Evolutionary conservation across 768 basidiomycete genomes (phyloP).

Genomic region (Mycena amicta): DNA sequence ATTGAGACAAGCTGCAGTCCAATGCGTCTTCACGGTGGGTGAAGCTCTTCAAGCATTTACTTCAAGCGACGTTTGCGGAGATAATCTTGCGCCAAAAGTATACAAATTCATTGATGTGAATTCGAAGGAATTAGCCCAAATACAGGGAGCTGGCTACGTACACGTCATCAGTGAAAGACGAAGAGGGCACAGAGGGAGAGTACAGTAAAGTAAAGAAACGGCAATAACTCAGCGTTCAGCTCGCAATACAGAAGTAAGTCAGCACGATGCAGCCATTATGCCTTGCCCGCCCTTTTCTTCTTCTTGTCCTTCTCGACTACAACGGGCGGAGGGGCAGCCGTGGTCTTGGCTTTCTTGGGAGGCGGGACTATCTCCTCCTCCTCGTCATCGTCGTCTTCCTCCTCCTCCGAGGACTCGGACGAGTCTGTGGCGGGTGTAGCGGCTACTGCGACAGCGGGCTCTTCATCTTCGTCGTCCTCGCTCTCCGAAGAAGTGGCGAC

Average conservation of each 20-base stretch:
- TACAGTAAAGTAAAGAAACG: conserved; percentile 21
- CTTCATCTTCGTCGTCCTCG: conserved; percentile 33
- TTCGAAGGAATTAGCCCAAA: neutral
- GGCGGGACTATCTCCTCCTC: conserved; percentile 26
- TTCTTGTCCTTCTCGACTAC: conserved; percentile 20
- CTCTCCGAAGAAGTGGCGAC: conserved; percentile 28
- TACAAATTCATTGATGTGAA: too few species aligned
- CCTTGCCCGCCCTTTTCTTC: conserved; percentile 35
- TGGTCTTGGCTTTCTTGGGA: conserved; percentile 32
- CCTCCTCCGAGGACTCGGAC: conserved; percentile 2
- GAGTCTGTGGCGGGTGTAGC: conserved; percentile 1
- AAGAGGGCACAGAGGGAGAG: neutral
- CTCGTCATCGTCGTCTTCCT: conserved; percentile 26
- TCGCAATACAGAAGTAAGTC: conserved; percentile 27
- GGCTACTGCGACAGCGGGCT: conserved; percentile 11
- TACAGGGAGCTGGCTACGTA: neutral
- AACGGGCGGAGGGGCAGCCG: conserved; percentile 12
- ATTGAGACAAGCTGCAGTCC: too few species aligned
- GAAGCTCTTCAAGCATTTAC: too few species aligned
- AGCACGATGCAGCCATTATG: conserved; percentile 15
- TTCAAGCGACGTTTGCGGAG: too few species aligned
- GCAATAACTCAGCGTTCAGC: conserved; percentile 27
- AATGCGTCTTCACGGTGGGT: too few species aligned
- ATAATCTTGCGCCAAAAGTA: too few species aligned
- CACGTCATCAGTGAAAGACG: neutral